Percentiles rank a stretch among this genome's conserved stretches.
phyloP scores from a whole-genome alignment of 1,139 yeast genomes.

The Saccharomyces pastorianus region DNA sequence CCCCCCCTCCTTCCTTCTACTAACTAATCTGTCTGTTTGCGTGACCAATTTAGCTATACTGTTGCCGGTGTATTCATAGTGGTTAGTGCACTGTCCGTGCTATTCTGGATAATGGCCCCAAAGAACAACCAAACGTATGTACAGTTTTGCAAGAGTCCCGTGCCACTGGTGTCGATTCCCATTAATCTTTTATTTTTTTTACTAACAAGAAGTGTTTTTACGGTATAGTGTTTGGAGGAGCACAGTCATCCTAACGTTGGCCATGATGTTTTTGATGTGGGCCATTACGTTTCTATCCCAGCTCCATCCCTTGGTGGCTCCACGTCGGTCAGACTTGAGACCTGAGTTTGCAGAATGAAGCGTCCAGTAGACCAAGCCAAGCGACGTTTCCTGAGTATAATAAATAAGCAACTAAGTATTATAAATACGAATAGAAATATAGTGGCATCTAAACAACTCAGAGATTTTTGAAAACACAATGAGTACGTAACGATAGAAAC shows the following conservation, averaged over 20 bases:
- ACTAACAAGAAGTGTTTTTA: constrained; percentile 7
- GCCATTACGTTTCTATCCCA: constrained; percentile 75
- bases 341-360: constrained; percentile 48
- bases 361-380: neutral
- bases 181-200: neutral
- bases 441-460: constrained; percentile 4
- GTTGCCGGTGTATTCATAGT: constrained; percentile 61
- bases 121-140: constrained; percentile 44
- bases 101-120: constrained; percentile 52
- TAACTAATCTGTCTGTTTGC: neutral
- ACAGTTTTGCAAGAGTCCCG: neutral
- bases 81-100: constrained; percentile 47
- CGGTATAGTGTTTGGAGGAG: constrained; percentile 73
- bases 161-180: too few relatives aligned
- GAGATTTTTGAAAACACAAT: neutral
- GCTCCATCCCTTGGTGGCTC: constrained; percentile 73
- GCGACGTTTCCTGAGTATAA: neutral
- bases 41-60: constrained; percentile 46
- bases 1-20: neutral
- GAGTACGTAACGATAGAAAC: neutral
- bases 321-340: constrained; percentile 70
- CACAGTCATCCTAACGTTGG: constrained; percentile 67
- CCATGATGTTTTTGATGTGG: constrained; percentile 94
- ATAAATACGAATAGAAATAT: constrained; percentile 1
- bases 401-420: neutral